Evolutionary conservation across 495 filamentous ascomycete species (phyloP), one percentile per base, ranked within the genome.

Genomic region (Penicillium cataractarum): DNA sequence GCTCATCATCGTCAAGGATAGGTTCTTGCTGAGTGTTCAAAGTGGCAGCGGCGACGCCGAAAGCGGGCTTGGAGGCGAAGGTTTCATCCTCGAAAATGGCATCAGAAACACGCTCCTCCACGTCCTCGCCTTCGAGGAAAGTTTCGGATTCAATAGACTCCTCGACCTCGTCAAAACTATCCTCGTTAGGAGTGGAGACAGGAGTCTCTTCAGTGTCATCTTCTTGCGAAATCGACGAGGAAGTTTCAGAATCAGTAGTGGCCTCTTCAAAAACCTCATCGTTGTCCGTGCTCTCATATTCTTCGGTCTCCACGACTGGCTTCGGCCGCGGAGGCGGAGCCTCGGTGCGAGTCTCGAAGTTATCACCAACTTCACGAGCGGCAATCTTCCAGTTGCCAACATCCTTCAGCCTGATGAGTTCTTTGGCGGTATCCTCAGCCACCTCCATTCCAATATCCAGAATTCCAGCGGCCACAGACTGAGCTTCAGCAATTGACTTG

Each of bases 371-470:
- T 67, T 97, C 96, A 27, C 83, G 75, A 42, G 92, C 87, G 24
- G 84, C 81, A 50, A 97, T 83, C 77, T 98, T 98, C 90, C 91
- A 96, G 63, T 82, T 81, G 26, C 87, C 91, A 44, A 96, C 89
- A 63, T 90, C 89, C 84, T 95, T 98, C 27, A 99, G 74, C 39
- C 92, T 78, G 19, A 83, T 82, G 32, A 99, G 83, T 68, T 99
- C 93, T 66, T 87, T 89, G 33, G 95, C 96, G 19, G 92, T 86
- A 27, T 87, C 74, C 58, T 92, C 89, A 5, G 96, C 95, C 59
- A 90, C 81, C 54, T 78, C 78, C 90, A 97, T 98, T 29, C 85
- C 95, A 62, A 82, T 81, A 13, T 85, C 85, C 69, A 97, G 86
- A 15, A 97, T 79, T 4, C 86, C 84, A 52, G 87, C 85, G 10